phyloP scores from a whole-genome alignment of 768 basidiomycete genomes.

The Artomyces pyxidatus region DNA sequence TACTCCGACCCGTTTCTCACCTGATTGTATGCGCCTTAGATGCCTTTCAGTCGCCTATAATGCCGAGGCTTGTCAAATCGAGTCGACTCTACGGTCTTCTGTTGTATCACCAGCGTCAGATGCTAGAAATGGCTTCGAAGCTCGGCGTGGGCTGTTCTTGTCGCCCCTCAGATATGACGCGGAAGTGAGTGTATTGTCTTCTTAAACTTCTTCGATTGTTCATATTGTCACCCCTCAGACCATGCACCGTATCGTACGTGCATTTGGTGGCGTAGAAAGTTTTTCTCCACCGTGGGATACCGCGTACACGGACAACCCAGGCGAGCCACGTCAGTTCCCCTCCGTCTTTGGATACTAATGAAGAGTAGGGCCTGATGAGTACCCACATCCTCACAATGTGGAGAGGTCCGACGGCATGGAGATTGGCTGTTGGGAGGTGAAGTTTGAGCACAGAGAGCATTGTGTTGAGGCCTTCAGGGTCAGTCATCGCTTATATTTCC shows the following conservation, averaged over 20 bases:
- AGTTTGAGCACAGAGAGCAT: slow-evolving; percentile 72
- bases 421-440: slow-evolving; percentile 60
- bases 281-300: slow-evolving; percentile 29
- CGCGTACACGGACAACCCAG: neutral
- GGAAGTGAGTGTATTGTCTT: slow-evolving; percentile 32
- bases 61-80: slow-evolving; percentile 34
- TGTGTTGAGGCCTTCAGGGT: slow-evolving; percentile 69
- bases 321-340: too few relatives aligned
- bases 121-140: too few relatives aligned
- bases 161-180: slow-evolving; percentile 53
- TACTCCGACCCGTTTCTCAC: neutral
- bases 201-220: neutral
- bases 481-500: slow-evolving; percentile 13
- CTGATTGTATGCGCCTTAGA: slow-evolving; percentile 21
- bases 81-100: too few relatives aligned
- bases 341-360: too few relatives aligned
- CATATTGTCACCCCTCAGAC: slow-evolving; percentile 28
- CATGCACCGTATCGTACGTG: slow-evolving; percentile 40
- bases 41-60: slow-evolving; percentile 33
- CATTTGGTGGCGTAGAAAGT: slow-evolving; percentile 60
- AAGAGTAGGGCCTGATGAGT: too few relatives aligned
- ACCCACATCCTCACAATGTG: slow-evolving; percentile 49
- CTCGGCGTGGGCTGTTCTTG: too few relatives aligned
- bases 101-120: too few relatives aligned
- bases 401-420: slow-evolving; percentile 52